These are phyloP conservation scores for Kurtzmaniella quercitrusa DNA, from an alignment of 1,139 yeast genomes.

Conservation along the genomic window DNA sequence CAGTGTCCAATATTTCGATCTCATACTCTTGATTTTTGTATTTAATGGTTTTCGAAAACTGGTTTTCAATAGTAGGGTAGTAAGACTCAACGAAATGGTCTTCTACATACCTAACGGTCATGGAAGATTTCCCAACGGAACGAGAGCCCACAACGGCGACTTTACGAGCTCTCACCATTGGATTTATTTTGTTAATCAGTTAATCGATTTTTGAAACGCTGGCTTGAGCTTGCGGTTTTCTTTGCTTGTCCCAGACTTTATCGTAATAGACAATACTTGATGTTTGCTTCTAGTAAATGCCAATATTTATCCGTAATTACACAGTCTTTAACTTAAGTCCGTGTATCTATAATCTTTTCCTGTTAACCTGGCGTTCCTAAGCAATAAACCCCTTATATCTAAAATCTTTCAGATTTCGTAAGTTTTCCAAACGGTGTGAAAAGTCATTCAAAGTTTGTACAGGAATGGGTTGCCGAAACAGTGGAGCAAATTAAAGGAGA, in stretches of 20 bases:
- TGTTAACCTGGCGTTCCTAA: too few species aligned
- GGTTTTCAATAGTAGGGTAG: conserved; percentile 91
- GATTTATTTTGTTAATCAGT: too few species aligned
- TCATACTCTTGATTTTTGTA: conserved; percentile 76
- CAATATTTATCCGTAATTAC: too few species aligned
- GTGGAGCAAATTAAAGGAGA: neutral
- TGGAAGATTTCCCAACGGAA: conserved; percentile 86
- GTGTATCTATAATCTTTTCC: too few species aligned
- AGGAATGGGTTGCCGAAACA: neutral
- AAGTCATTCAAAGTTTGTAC: neutral
- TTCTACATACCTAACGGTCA: conserved; percentile 84
- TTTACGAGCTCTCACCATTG: conserved; percentile 63
- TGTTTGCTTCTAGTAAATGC: too few species aligned
- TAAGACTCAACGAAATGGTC: conserved; percentile 86
- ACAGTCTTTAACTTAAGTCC: too few species aligned
- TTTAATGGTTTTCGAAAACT: conserved; percentile 68
- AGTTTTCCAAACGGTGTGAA: neutral
- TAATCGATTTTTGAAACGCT: too few species aligned
- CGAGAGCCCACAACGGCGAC: conserved; percentile 87
- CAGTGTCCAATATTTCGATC: conserved; percentile 86
- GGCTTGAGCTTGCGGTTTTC: too few species aligned
- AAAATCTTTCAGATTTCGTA: too few species aligned
- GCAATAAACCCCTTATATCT: too few species aligned
- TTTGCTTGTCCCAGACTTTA: too few species aligned
- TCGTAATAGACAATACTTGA: too few species aligned